Evolutionary conservation across 78 protist genomes (phyloP), one percentile per base, ranked within the genome.

Genomic region (Cavenderia fasciculata): DNA sequence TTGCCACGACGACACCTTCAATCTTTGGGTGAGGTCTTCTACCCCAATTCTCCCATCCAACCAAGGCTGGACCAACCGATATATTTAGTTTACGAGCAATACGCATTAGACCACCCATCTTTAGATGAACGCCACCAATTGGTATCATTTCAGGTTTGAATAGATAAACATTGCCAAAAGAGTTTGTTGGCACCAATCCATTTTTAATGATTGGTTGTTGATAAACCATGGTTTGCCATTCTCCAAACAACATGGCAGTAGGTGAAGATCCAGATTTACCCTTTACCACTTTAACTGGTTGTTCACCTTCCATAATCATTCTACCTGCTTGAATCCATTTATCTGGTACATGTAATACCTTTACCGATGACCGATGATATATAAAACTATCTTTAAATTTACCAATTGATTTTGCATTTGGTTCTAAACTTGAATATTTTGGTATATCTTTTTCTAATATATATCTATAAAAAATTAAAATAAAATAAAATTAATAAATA

Each of bases 21-120:
- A 87, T 68, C 0, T 74, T 21, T 4, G 93, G 93, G 33, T 69
- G 43, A 0, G 82, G 51, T 0, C 59, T 16, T 0, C 47, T 8
- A 36, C 38, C n/a, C n/a, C n/a, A n/a, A n/a, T 34, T n/a, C 19
- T 87, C 86, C 93, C 93, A 87, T 49, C 84, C 93, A n/a, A 74
- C 51, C 16, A 87, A 10, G 0, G 93, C 93, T 19, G 93, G 93
- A 21, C 84, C 93, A 61, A 77, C 70, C 19, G 61, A 57, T 2
- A 87, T 87, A n/a, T 69, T 47, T 7, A 87, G 16, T 31, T 69
- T 87, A 12, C 65, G 73, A 18, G 88, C 85, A 36, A 87, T 52
- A 34, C 71, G 43, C 4, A 59, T 65, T 27, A 49, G 34, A 23
- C 93, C 86, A 47, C n/a, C 31, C 31, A 47, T 63, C 38, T 47